phyloP scores from a whole-genome alignment of 768 basidiomycete genomes.

The Termitomyces titanicus region DNA sequence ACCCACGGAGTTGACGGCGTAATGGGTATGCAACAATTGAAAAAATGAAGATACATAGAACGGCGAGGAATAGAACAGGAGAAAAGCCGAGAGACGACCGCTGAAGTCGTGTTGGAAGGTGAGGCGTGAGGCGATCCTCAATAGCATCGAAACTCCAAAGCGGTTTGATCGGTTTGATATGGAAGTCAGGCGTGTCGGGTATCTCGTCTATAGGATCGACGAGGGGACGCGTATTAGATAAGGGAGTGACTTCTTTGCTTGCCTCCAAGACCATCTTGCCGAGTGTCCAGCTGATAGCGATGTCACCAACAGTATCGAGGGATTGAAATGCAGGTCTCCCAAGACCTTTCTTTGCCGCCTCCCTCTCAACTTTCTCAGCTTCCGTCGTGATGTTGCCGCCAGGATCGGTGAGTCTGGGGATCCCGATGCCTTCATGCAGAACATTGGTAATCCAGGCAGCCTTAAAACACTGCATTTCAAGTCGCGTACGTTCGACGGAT shows the following conservation, averaged over 20 bases:
- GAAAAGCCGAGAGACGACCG: constrained; percentile 72
- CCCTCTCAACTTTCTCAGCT: constrained; percentile 65
- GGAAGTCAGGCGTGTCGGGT: constrained; percentile 46
- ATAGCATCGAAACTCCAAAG: constrained; percentile 55
- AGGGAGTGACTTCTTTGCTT: constrained; percentile 72
- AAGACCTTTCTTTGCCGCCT: constrained; percentile 82
- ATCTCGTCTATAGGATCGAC: constrained; percentile 71
- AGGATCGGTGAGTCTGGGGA: constrained; percentile 86
- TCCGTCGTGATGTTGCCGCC: constrained; percentile 74
- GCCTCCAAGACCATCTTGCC: constrained; percentile 99
- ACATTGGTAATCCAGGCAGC: constrained; percentile 98
- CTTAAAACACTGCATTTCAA: constrained; percentile 99
- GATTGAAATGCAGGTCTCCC: constrained; percentile 87
- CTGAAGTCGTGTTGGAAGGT: constrained; percentile 60
- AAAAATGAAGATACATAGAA: constrained; percentile 39
- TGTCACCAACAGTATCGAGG: constrained; percentile 86
- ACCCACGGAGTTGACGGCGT: constrained; percentile 48
- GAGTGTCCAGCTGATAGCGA: constrained; percentile 96
- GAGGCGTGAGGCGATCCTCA: constrained; percentile 63
- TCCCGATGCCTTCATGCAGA: constrained; percentile 91
- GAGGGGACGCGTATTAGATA: constrained; percentile 48
- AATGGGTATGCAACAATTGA: constrained; percentile 51
- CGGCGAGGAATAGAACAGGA: constrained; percentile 58
- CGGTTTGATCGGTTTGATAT: constrained; percentile 62
- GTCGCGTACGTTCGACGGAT: constrained; percentile 74